Evolutionary conservation across 208 protist species (phyloP).

Genomic region (Trypanosoma conorhini): DNA sequence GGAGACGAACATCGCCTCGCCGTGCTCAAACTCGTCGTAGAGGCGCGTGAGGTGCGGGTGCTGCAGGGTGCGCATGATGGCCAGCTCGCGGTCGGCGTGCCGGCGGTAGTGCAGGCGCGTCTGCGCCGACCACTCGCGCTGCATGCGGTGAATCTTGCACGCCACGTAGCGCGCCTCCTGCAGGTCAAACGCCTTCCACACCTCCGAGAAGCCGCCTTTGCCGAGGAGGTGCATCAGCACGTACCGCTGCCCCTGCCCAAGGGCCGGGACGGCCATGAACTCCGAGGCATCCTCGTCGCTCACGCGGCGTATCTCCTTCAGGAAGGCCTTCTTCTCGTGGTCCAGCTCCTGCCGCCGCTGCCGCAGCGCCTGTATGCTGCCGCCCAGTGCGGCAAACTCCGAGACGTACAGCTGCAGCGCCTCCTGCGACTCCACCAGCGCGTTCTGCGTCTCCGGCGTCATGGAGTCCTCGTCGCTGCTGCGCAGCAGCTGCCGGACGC

Average conservation of each 20-base stretch:
- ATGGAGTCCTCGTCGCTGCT: conserved; percentile 59
- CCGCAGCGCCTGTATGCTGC: conserved; percentile 36
- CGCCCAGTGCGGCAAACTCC: conserved; percentile 54
- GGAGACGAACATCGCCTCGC: conserved; percentile 84
- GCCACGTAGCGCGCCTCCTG: conserved; percentile 86
- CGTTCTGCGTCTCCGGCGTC: conserved; percentile 35
- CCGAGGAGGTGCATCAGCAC: conserved; percentile 92
- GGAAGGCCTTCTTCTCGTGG: conserved; percentile 73
- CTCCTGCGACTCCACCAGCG: conserved; percentile 56
- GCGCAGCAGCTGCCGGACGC: conserved; percentile 51
- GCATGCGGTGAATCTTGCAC: conserved; percentile 96
- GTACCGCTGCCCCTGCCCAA: conserved; percentile 73
- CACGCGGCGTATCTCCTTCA: conserved; percentile 81
- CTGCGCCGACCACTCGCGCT: conserved; percentile 80
- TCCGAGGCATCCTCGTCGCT: conserved; percentile 78
- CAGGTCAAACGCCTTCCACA: conserved; percentile 95
- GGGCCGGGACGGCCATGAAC: conserved; percentile 44
- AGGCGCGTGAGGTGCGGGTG: conserved; percentile 86
- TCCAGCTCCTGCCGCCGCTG: conserved; percentile 50
- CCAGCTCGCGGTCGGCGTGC: conserved; percentile 92
- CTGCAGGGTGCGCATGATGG: conserved; percentile 90
- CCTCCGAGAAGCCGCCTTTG: conserved; percentile 96
- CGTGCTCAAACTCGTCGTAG: conserved; percentile 88
- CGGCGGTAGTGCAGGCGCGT: conserved; percentile 91
- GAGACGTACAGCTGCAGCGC: conserved; percentile 49